phyloP scores from a whole-genome alignment of 345 rosid species.

The Rhodamnia rubescens region DNA sequence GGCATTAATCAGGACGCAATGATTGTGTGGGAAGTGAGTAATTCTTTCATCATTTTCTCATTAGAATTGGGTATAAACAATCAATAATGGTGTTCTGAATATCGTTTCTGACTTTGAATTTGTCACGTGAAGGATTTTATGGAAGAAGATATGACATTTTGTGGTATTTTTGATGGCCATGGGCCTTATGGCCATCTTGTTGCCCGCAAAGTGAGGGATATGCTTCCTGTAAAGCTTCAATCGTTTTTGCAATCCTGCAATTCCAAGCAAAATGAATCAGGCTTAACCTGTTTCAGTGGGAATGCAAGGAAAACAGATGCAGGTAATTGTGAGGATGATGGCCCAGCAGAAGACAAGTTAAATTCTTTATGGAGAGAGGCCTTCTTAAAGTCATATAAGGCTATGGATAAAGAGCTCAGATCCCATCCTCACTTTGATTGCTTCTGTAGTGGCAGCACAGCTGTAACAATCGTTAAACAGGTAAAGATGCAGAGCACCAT shows the following conservation, averaged over 20 bases:
- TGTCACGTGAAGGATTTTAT: conserved; percentile 62
- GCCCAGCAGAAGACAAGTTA: conserved; percentile 6
- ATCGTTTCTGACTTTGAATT: conserved; percentile 2
- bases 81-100: background rate
- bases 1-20: conserved; percentile 97
- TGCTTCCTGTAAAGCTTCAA: conserved; percentile 68
- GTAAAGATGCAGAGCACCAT: conserved; percentile 18
- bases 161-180: conserved; percentile 98
- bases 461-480: conserved; percentile 86
- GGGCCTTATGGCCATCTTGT: conserved; percentile 99
- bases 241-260: conserved; percentile 45
- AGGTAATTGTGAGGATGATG: conserved; percentile 11
- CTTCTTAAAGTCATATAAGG: conserved; percentile 73
- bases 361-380: conserved; percentile 81
- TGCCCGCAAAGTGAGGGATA: conserved; percentile 91
- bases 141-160: conserved; percentile 80
- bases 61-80: background rate
- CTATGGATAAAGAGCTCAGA: conserved; percentile 94
- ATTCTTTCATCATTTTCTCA: background rate
- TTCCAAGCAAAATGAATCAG: conserved; percentile 41
- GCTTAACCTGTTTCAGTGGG: conserved; percentile 36
- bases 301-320: conserved; percentile 34
- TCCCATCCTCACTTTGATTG: conserved; percentile 94
- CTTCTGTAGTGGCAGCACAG: conserved; percentile 99
- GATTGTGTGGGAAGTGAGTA: conserved; percentile 98